Conservation (phyloP, 495 filamentous ascomycete species). For the Aspergillus nanangensis region DNA sequence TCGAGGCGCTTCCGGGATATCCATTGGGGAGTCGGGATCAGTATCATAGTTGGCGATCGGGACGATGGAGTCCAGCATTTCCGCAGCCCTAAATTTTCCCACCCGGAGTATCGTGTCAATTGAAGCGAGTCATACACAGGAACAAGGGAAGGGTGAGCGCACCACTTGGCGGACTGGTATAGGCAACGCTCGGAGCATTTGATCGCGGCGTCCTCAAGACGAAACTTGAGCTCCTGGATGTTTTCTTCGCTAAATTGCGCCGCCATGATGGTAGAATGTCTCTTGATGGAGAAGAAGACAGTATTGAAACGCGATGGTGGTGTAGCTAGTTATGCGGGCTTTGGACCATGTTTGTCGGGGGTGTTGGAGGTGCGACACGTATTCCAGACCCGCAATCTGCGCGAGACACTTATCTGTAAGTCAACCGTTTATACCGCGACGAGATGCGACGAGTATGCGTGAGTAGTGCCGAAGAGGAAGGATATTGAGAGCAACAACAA, state of each 20-base stretch:
- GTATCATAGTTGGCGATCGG: constrained; percentile 44
- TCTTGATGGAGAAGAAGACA: not conserved
- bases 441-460: not conserved
- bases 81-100: constrained; percentile 68
- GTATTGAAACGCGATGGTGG: no score
- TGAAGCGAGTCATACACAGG: not conserved
- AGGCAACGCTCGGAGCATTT: constrained; percentile 94
- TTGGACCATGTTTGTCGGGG: no score
- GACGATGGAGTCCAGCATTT: constrained; percentile 81
- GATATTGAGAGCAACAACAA: not conserved
- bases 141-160: constrained; percentile 12
- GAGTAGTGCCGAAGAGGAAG: not conserved
- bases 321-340: no score
- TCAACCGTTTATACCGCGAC: no score
- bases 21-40: constrained; percentile 57
- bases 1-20: constrained; percentile 32
- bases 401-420: no score
- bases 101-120: not conserved
- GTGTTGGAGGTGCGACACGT: no score
- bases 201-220: constrained; percentile 76
- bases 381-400: no score
- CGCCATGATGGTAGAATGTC: constrained; percentile 22
- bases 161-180: constrained; percentile 98
- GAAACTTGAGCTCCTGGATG: constrained; percentile 49
- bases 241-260: constrained; percentile 33